A percentile compares a stretch with the other conserved stretches of the same genome.
Evolutionary conservation across 148 eudicot species (phyloP).

Genomic region (Beta vulgaris): DNA sequence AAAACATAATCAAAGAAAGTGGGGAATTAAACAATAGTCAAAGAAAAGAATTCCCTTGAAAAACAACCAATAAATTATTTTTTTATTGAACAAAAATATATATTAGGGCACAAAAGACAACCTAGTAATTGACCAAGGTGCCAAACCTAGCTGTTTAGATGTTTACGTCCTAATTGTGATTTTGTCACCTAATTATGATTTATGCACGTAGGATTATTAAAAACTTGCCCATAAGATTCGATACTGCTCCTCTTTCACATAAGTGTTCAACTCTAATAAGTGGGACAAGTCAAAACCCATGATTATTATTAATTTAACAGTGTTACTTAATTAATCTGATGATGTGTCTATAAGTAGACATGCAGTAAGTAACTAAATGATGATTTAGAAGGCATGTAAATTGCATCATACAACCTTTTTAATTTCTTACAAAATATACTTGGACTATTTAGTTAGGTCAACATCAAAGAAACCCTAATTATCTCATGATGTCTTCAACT

Average conservation of each 20-base stretch:
- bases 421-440: not conserved
- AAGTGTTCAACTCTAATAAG: not conserved
- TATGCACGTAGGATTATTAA: not conserved
- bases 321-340: not conserved
- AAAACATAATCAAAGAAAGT: no score
- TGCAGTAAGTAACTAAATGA: slow-evolving; percentile 2
- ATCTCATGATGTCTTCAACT: no score
- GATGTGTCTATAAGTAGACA: not conserved
- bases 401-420: slow-evolving; percentile 3
- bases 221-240: not conserved
- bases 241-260: not conserved
- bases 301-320: not conserved
- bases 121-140: not conserved
- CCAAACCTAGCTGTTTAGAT: not conserved
- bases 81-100: no score
- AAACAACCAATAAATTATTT: not conserved
- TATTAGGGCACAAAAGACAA: not conserved
- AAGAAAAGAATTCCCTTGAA: not conserved
- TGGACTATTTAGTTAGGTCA: not conserved
- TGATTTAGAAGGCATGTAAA: not conserved
- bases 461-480: not conserved
- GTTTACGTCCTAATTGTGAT: not conserved
- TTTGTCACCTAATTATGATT: not conserved
- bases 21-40: no score
- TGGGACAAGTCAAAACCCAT: not conserved